A percentile compares a stretch with the other conserved stretches of the same genome.
phyloP scores from a whole-genome alignment of 2,329 filamentous ascomycete species.

The Aspergillus ibericus region DNA sequence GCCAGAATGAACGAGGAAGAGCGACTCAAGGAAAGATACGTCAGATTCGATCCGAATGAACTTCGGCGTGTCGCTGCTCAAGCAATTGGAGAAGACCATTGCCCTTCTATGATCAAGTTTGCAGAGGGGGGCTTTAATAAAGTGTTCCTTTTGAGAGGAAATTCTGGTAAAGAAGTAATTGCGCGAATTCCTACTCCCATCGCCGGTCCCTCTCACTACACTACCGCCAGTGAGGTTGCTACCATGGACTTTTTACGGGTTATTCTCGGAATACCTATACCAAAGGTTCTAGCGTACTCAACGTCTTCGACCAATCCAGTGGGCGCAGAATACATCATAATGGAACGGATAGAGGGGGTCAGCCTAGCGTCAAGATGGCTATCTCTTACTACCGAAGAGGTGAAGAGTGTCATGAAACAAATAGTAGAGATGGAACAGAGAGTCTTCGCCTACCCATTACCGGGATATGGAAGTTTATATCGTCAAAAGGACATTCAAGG shows the following conservation, averaged over 20 bases:
- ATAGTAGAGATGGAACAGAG: slow-evolving; percentile 27
- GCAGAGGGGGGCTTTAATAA: slow-evolving; percentile 31
- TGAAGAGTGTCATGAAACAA: slow-evolving; percentile 28
- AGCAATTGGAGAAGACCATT: slow-evolving; percentile 22
- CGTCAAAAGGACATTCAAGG: slow-evolving; percentile 21
- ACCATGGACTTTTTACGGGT: slow-evolving; percentile 27
- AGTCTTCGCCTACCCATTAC: slow-evolving; percentile 29
- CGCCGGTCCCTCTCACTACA: slow-evolving; percentile 27
- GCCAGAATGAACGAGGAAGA: slow-evolving; percentile 22
- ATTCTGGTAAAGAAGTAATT: slow-evolving; percentile 24
- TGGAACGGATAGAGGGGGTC: slow-evolving; percentile 41
- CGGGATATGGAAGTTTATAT: slow-evolving; percentile 31
- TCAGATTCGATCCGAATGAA: slow-evolving; percentile 22
- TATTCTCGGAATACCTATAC: slow-evolving; percentile 37
- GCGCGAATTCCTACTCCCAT: slow-evolving; percentile 32
- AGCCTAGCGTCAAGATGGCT: slow-evolving; percentile 30
- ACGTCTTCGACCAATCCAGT: slow-evolving; percentile 37
- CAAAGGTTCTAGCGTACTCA: slow-evolving; percentile 39
- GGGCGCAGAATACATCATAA: slow-evolving; percentile 46
- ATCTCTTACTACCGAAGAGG: slow-evolving; percentile 25
- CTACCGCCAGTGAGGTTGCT: slow-evolving; percentile 30
- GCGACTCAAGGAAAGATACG: slow-evolving; percentile 23
- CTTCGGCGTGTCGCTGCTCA: slow-evolving; percentile 24
- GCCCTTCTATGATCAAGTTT: slow-evolving; percentile 22
- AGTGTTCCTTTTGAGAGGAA: slow-evolving; percentile 28